Evolutionary conservation across 768 basidiomycete genomes (phyloP), one percentile per base, ranked within the genome.

Genomic region (Xerocomellus intermedius): DNA sequence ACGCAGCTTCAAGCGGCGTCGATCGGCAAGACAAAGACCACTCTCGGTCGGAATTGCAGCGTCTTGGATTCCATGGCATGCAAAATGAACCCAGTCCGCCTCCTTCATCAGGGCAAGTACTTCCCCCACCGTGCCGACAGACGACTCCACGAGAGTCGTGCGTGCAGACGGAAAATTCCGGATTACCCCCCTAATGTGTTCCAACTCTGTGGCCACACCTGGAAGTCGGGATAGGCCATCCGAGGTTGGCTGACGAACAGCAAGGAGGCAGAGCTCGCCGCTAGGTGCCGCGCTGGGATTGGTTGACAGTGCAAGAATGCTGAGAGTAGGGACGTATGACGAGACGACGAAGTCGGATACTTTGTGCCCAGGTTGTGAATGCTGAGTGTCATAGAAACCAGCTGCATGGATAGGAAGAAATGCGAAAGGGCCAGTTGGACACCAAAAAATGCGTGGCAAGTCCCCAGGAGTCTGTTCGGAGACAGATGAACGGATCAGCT

Each of bases 171-270:
- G 19, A 2, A 48, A 26, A 9, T 17, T 19, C 3, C 8, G 2
- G 16, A 57, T 9, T 0, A 56, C 26, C 1, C 9, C 2, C 4
- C n/a, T 47, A 26, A 21, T 70, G 67, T 50, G 69, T 70, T 37
- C 60, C 70, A 50, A 60, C 61, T 53, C 54, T 1, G 56, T 55
- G 12, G 58, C 45, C 6, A 57, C 43, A 19, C 55, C 57, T 3
- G 50, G 61, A 5, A 69, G 52, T 21, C 35, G 38, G 8, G 1
- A 3, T 14, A 41, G 46, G 2, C 59, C 60, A 17, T 56, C 60
- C 1, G 67, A 51, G 0, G 44, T 12, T 3, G 63, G 59, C 35
- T 64, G 60, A 5, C 39, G 16, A 9, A 68, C 33, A 7, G 6
- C 4, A 6, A 48, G 46, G 1, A 22, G 35, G 22, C 35, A 17